Evolutionary conservation across 192 early-diverging fungal genomes (phyloP), one percentile per base, ranked within the genome.

Genomic region (Chytriomyces confervae): DNA sequence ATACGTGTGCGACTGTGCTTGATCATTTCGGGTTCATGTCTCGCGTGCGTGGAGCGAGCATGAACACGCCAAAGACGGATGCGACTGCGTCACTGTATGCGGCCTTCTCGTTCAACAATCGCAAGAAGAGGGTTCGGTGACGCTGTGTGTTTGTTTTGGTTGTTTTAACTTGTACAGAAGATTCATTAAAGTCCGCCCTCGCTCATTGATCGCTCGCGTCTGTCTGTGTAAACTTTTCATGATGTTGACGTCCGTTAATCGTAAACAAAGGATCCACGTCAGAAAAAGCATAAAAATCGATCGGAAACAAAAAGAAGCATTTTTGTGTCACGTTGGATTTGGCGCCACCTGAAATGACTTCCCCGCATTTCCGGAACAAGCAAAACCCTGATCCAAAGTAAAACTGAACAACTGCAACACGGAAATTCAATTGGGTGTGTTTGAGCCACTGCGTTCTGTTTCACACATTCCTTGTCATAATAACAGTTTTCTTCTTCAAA

Each of bases 101-200:
- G 20, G 53, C 53, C 53, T 13, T 57, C 20, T 57, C 53, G 53
- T 57, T 57, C 53, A 57, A 57, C 53, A 57, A 57, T 57, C 53
- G 53, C 0, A 57, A 57, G 20, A 57, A 57, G 53, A 13, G 53
- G 20, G 13, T 20, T 2, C 20, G 53, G 20, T 20, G 13, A n/a
- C 20, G 16, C 3, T 20, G 13, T 57, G 1, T 13, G 13, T 57
- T 57, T 20, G 20, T 57, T 57, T 57, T 57, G 53, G 0, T 57
- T 20, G 20, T 5, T 57, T 5, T 57, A 3, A 5, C 53, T 20
- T n/a, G 20, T 57, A 57, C 13, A 57, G 53, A 20, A 57, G 20
- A 13, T 57, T 57, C 53, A 57, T 57, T 20, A 20, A n/a, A 20
- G 20, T 1, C 16, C 1, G 20, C 53, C 53, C 53, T 57, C 53